phyloP scores from a whole-genome alignment of 1,284 basidiomycete genomes.

The Papiliotrema terrestris region DNA sequence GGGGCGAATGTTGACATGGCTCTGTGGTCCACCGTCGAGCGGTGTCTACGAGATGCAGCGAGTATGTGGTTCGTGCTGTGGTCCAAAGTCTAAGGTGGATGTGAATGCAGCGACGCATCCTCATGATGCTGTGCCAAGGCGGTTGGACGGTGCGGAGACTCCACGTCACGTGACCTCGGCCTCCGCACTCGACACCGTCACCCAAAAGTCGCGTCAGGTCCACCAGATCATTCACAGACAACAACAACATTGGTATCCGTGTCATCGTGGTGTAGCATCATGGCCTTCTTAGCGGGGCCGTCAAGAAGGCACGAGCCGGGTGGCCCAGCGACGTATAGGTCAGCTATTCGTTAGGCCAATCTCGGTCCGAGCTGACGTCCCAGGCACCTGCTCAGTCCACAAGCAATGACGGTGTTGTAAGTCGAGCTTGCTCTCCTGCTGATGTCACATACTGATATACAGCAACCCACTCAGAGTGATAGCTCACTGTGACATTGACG shows the following conservation, averaged over 20 bases:
- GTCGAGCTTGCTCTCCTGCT: constrained; percentile 2
- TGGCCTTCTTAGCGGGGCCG: constrained; percentile 23
- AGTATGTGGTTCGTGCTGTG: too few relatives aligned
- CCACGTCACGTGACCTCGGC: too few relatives aligned
- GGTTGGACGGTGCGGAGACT: too few relatives aligned
- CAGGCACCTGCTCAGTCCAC: constrained; percentile 41
- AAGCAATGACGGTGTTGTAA: constrained; percentile 42
- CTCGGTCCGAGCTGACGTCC: not conserved
- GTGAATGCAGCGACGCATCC: too few relatives aligned
- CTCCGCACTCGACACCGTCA: too few relatives aligned
- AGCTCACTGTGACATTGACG: constrained; percentile 90
- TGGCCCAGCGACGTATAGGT: constrained; percentile 19
- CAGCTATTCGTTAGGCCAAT: not conserved
- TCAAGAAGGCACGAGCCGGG: constrained; percentile 11
- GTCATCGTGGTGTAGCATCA: not conserved
- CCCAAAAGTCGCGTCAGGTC: too few relatives aligned
- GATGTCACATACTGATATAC: not conserved
- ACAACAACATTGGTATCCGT: not conserved
- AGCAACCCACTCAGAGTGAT: constrained; percentile 54
- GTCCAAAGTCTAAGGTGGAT: too few relatives aligned
- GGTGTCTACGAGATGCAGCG: too few relatives aligned
- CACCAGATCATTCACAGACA: not conserved
- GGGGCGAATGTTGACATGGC: constrained; percentile 2
- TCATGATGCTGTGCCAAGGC: too few relatives aligned
- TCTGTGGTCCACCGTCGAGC: too few relatives aligned